Base-by-base conservation (phyloP, 2,329 filamentous ascomycete genomes). In the Aspergillus sergii region DNA sequence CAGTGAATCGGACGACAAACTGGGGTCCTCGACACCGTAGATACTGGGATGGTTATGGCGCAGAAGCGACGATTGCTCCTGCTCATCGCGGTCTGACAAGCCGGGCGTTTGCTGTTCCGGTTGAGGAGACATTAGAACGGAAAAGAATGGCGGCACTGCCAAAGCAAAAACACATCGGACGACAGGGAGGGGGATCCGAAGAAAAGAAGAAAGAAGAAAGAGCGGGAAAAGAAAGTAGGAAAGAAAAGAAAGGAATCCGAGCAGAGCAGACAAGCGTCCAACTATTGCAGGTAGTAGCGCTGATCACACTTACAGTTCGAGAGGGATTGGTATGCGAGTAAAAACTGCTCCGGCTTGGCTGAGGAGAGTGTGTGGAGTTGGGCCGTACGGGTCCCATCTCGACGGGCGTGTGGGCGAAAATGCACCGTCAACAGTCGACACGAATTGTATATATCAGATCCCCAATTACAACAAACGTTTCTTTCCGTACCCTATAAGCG, bases 21-120 rank as follows among this genome's bases (percentile, higher is more conserved):
- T 79, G 61, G 78, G 78, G 58, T 83, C 81, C 60, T 84, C 82
- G 63, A 81, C 76, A 66, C 76, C 75, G 68, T 81, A 81, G 30
- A 79, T 76, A 59, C 78, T 77, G 48, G 79, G 77, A 32, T 80
- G 77, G 57, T 80, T 72, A 46, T 68, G 70, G 55, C 71, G 68
- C 45, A 74, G 32, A 14, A 55, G 70, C 43, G 73, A 62, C 16
- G 72, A 73, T 50, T 71, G 66, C 48, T 73, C 64, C 54, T 68
- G 66, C 26, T 68, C 66, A 36, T 64, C 64, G 21, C 58, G 57
- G 41, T 66, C 64, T 12, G 60, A 62, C 28, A 45, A 41, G 12
- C 63, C 59, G 48, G 60, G 61, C 34, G 60, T 63, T 54, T 51
- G 57, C 63, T 64, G 51, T 28, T 50, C 43, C 26, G 53, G 45